Conservation (phyloP, 495 filamentous ascomycete species). For the Bathelium albidoporum region DNA sequence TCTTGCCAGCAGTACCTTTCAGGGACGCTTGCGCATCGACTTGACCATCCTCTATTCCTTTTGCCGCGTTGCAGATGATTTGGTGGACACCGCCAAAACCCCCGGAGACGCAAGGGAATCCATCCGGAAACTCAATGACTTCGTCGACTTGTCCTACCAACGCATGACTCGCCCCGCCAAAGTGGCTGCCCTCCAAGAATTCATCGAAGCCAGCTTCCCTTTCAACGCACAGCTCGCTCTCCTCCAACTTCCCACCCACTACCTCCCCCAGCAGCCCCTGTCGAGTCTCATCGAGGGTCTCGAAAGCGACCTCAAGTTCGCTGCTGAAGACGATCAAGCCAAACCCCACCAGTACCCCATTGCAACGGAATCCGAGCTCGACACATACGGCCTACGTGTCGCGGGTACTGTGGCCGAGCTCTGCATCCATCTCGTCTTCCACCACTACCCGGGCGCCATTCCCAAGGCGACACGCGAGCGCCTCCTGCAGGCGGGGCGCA, state of each 20-base stretch:
- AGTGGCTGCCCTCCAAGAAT: constrained; percentile 21
- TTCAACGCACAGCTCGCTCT: constrained; percentile 37
- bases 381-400: constrained; percentile 48
- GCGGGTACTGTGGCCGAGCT: constrained; percentile 59
- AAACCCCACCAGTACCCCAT: constrained; percentile 40
- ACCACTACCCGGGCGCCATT: constrained; percentile 33
- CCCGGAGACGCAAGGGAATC: constrained; percentile 37
- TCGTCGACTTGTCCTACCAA: constrained; percentile 37
- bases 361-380: constrained; percentile 41
- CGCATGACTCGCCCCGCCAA: constrained; percentile 16
- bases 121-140: constrained; percentile 42
- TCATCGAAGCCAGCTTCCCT: constrained; percentile 38
- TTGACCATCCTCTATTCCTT: constrained; percentile 59
- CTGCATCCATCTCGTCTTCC: constrained; percentile 51
- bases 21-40: constrained; percentile 53
- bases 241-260: constrained; percentile 41
- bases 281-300: constrained; percentile 53
- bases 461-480: constrained; percentile 11
- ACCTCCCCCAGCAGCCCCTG: constrained; percentile 44
- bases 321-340: constrained; percentile 9
- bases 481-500: constrained; percentile 37
- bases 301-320: constrained; percentile 50
- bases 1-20: constrained; percentile 53
- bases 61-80: constrained; percentile 58
- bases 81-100: constrained; percentile 48